Evolutionary conservation across 352 stramenopile species (phyloP).

Genomic region (Pythium guiyangense): DNA sequence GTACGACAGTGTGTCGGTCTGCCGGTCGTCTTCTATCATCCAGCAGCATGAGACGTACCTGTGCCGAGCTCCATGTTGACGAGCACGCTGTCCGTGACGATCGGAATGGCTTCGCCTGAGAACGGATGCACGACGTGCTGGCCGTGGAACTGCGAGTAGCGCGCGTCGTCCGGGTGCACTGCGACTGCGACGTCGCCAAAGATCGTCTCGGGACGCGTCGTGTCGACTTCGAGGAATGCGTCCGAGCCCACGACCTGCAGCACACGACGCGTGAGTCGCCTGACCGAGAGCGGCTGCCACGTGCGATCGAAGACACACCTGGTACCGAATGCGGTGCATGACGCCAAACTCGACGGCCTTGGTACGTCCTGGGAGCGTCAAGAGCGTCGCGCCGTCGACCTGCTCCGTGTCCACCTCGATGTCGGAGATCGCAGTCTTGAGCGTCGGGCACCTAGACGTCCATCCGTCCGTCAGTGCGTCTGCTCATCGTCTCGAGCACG

Average conservation of each 20-base stretch:
- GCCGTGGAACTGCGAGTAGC: constrained; percentile 95
- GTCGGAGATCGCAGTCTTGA: constrained; percentile 95
- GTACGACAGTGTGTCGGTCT: background rate
- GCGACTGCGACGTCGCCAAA: constrained; percentile 98
- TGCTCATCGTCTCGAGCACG: background rate
- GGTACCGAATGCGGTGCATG: constrained; percentile 80
- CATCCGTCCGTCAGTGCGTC: background rate
- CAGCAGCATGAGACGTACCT: constrained; percentile 66
- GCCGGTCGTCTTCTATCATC: too few species aligned
- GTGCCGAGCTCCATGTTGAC: constrained; percentile 99
- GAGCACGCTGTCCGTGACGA: constrained; percentile 93
- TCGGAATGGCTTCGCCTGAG: constrained; percentile 84
- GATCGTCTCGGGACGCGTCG: constrained; percentile 98
- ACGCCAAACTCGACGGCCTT: constrained; percentile 80
- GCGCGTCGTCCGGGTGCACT: constrained; percentile 94
- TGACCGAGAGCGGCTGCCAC: background rate
- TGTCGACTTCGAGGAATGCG: constrained; percentile 92
- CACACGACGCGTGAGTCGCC: background rate
- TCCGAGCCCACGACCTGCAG: constrained; percentile 43
- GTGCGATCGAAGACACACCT: constrained; percentile 19
- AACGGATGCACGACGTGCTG: constrained; percentile 96
- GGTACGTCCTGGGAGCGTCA: constrained; percentile 63
- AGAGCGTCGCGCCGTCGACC: constrained; percentile 87
- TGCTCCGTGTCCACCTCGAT: constrained; percentile 99
- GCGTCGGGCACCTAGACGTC: constrained; percentile 62